phyloP scores from a whole-genome alignment of 1,284 basidiomycete species.

The Sporisorium iseilematis-ciliati region DNA sequence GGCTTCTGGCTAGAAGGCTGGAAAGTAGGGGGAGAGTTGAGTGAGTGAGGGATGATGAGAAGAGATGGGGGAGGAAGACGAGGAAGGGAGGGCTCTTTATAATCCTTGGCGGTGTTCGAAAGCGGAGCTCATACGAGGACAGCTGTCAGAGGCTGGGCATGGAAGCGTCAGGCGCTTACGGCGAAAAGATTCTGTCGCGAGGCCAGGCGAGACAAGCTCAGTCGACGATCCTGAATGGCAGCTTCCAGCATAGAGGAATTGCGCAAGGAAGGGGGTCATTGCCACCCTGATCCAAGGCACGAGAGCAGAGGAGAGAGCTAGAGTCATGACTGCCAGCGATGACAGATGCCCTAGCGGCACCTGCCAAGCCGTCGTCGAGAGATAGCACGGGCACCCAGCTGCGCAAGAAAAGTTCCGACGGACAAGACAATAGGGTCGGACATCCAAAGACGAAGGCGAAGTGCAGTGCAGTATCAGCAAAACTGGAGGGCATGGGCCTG shows the following conservation, averaged over 20 bases:
- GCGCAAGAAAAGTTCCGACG: slow-evolving; percentile 33
- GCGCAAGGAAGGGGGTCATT: neutral
- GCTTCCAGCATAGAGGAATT: neutral
- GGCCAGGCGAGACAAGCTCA: neutral
- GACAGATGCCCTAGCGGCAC: neutral
- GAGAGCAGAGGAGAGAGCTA: slow-evolving; percentile 4
- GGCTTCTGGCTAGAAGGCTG: slow-evolving; percentile 42
- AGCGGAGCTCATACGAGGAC: slow-evolving; percentile 20
- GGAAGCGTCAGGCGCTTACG: neutral
- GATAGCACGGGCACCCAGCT: slow-evolving; percentile 8
- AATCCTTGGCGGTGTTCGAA: slow-evolving; percentile 21
- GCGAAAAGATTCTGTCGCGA: neutral
- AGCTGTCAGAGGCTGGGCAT: slow-evolving; percentile 21
- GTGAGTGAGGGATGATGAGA: slow-evolving; percentile 31
- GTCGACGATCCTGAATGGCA: neutral
- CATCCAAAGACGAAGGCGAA: neutral
- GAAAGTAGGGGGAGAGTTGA: slow-evolving; percentile 16
- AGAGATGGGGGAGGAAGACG: slow-evolving; percentile 28
- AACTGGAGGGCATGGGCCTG: neutral
- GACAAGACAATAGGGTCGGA: slow-evolving; percentile 17
- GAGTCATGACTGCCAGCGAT: slow-evolving; percentile 1
- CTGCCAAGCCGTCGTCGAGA: slow-evolving; percentile 1
- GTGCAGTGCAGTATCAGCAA: neutral
- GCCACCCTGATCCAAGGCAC: slow-evolving; percentile 7
- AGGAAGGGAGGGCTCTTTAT: slow-evolving; percentile 30